These are phyloP conservation scores for Colletotrichum sidae DNA, from an alignment of 2,329 filamentous ascomycete genomes.

Conservation along the genomic window DNA sequence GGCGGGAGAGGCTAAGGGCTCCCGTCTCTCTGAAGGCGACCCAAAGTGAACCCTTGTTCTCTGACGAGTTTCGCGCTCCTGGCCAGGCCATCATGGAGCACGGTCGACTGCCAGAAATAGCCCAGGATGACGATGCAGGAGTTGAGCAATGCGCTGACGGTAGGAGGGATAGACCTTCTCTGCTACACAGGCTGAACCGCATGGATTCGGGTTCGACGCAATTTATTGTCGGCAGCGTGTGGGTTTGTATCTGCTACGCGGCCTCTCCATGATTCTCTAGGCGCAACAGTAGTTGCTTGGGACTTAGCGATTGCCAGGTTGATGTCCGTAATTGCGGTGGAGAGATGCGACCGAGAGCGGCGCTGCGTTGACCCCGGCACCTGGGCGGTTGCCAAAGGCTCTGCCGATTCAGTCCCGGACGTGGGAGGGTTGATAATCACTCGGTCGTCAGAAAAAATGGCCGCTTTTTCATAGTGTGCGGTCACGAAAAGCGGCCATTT, in stretches of 20 bases:
- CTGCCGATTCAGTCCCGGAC: constrained; percentile 8
- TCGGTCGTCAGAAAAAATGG: not conserved
- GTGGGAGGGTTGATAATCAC: constrained; percentile 10
- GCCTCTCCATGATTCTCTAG: constrained; percentile 21
- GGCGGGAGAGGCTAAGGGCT: constrained; percentile 19
- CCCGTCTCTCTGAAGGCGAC: constrained; percentile 51
- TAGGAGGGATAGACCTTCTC: constrained; percentile 1
- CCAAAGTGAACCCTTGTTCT: constrained; percentile 77
- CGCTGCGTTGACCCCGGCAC: constrained; percentile 22
- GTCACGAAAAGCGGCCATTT: too few relatives aligned
- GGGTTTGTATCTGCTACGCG: constrained; percentile 22
- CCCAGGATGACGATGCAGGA: constrained; percentile 13
- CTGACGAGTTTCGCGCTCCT: constrained; percentile 68
- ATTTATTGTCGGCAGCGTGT: not conserved
- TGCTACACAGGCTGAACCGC: constrained; percentile 1
- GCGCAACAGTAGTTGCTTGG: constrained; percentile 25
- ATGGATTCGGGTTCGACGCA: constrained; percentile 13
- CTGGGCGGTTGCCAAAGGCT: constrained; percentile 9
- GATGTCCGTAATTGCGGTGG: constrained; percentile 29
- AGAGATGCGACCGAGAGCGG: constrained; percentile 25
- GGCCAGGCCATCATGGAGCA: constrained; percentile 7
- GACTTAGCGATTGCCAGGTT: constrained; percentile 28
- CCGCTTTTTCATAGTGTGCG: too few relatives aligned
- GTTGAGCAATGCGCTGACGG: constrained; percentile 7
- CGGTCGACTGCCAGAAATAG: constrained; percentile 27